A percentile compares a stretch with the other conserved stretches of the same genome.
Conservation (phyloP, 345 rosid species). For the Citrus reticulata region DNA sequence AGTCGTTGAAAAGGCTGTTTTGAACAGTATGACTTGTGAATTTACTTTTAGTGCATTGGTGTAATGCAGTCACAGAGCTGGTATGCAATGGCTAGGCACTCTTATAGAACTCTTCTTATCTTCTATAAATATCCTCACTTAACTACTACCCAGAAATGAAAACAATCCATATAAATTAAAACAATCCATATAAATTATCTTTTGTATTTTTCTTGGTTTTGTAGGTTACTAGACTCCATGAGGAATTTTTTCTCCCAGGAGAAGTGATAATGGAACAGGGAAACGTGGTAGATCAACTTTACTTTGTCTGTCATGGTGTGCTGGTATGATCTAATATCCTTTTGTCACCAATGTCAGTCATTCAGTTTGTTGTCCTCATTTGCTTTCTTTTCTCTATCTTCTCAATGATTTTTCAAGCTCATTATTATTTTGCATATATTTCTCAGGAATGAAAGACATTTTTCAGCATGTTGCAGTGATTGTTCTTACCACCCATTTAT, state of each 20-base stretch:
- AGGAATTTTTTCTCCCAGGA: slow-evolving; percentile 96
- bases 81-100: not conserved
- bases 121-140: not conserved
- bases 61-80: not conserved
- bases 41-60: not conserved
- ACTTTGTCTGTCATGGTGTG: slow-evolving; percentile 82
- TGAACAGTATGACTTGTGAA: not conserved
- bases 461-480: not conserved
- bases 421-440: not conserved
- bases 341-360: not conserved
- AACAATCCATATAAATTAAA: no score
- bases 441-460: not conserved
- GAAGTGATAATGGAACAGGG: slow-evolving; percentile 95
- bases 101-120: not conserved
- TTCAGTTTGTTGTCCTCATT: not conserved
- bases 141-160: not conserved
- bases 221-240: slow-evolving; percentile 80
- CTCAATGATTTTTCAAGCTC: not conserved
- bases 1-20: not conserved
- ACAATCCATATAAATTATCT: no score
- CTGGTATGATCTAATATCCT: slow-evolving; percentile 50
- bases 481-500: not conserved
- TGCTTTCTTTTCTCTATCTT: not conserved
- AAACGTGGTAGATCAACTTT: slow-evolving; percentile 82
- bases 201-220: slow-evolving; percentile 7